A percentile compares a stretch with the other conserved stretches of the same genome.
Conservation (phyloP, 768 basidiomycete genomes). For the Tricholoma saponaceum region DNA sequence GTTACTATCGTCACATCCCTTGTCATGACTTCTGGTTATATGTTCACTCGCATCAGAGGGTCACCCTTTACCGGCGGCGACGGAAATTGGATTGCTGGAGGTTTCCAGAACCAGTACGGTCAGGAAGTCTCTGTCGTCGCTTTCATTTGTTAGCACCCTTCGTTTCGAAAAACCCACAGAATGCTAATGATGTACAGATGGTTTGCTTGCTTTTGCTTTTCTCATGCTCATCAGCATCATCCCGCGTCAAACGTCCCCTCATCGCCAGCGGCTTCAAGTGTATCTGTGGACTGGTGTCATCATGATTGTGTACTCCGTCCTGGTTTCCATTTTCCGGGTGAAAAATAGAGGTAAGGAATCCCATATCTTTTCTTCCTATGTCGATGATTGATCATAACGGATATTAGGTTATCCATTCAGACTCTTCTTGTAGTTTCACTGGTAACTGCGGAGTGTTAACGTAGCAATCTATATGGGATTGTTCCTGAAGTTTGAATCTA, state of each 20-base stretch:
- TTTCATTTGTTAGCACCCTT: conserved; percentile 66
- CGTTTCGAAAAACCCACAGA: neutral
- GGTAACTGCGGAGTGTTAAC: too few species aligned
- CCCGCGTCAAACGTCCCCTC: conserved; percentile 69
- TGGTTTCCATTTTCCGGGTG: conserved; percentile 82
- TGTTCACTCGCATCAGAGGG: conserved; percentile 92
- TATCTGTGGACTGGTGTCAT: conserved; percentile 86
- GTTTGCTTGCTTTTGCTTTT: conserved; percentile 73
- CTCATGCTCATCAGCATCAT: conserved; percentile 77
- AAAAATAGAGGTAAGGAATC: conserved; percentile 77
- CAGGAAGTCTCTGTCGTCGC: conserved; percentile 90
- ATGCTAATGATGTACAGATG: conserved; percentile 52
- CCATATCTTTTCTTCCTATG: neutral
- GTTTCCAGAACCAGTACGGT: conserved; percentile 88
- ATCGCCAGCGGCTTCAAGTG: conserved; percentile 78
- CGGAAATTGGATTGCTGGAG: conserved; percentile 80
- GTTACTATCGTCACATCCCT: conserved; percentile 57
- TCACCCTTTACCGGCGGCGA: conserved; percentile 63
- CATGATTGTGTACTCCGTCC: conserved; percentile 80
- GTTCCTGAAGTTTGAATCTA: neutral
- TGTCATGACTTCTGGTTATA: conserved; percentile 89
- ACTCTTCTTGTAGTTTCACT: conserved; percentile 49
- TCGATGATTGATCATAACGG: neutral
- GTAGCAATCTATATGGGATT: neutral
- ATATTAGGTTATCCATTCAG: conserved; percentile 77